A percentile compares a stretch with the other conserved stretches of the same genome.
Conservation (phyloP, 768 basidiomycete genomes). For the Mycena pura region DNA sequence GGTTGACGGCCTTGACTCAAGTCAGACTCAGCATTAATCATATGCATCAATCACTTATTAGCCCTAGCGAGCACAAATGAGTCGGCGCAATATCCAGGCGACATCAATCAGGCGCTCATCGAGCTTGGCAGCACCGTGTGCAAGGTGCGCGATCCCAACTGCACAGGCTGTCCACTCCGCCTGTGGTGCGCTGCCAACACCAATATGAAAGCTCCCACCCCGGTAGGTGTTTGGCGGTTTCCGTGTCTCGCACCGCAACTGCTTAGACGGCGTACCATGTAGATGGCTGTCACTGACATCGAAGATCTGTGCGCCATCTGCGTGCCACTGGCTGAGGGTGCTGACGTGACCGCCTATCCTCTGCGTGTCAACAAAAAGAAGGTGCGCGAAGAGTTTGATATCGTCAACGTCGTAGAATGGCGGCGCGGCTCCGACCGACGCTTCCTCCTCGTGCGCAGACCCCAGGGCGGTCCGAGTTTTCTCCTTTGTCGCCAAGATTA, state of each 20-base stretch:
- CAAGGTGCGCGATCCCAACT: constrained; percentile 82
- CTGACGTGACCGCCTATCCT: constrained; percentile 76
- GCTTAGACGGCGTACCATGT: not conserved
- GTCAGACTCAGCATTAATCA: not conserved
- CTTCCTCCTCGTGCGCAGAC: constrained; percentile 83
- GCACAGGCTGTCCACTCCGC: constrained; percentile 73
- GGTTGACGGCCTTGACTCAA: constrained; percentile 49
- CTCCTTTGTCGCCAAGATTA: not conserved
- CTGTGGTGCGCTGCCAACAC: constrained; percentile 57
- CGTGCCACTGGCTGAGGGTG: constrained; percentile 52
- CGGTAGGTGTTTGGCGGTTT: constrained; percentile 9
- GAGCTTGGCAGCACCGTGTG: constrained; percentile 95
- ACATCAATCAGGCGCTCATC: constrained; percentile 92
- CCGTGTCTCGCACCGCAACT: not conserved
- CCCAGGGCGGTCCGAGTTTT: constrained; percentile 71
- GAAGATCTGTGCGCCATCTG: constrained; percentile 81
- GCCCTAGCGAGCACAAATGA: not conserved
- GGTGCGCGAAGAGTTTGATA: constrained; percentile 82
- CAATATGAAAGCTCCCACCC: not conserved
- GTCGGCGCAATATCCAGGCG: constrained; percentile 62
- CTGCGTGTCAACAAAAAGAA: constrained; percentile 88
- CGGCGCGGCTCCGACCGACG: constrained; percentile 48
- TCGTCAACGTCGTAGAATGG: constrained; percentile 91
- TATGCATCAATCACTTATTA: not conserved
- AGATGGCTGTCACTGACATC: constrained; percentile 58